A percentile compares a stretch with the other conserved stretches of the same genome.
phyloP scores from a whole-genome alignment of 306 rosid species.

The Prinsepia uniflora region DNA sequence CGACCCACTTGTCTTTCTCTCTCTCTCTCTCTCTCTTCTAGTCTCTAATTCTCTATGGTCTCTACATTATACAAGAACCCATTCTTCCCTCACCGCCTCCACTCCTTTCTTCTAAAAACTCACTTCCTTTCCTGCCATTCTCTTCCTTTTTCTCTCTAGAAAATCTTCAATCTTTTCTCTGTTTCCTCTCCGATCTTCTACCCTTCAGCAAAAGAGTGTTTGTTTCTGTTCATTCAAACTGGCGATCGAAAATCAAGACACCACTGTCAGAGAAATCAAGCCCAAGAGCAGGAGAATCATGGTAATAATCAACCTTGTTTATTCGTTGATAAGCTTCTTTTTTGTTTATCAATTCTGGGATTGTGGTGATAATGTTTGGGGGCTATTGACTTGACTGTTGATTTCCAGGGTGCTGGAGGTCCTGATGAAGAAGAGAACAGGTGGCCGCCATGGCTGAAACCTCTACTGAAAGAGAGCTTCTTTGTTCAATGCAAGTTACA shows the following conservation, averaged over 20 bases:
- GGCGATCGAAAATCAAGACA: slow-evolving; percentile 89
- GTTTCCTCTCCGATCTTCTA: not conserved
- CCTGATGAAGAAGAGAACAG: slow-evolving; percentile 79
- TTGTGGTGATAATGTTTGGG: not conserved
- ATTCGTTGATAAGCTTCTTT: not conserved
- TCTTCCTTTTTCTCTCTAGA: not conserved
- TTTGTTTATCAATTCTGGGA: not conserved
- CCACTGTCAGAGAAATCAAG: slow-evolving; percentile 78
- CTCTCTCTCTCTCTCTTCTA: slow-evolving; percentile 28
- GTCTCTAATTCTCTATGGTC: slow-evolving; percentile 31
- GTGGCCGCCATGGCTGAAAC: slow-evolving; percentile 99
- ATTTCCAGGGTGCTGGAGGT: slow-evolving; percentile 77
- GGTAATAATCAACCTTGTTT: slow-evolving; percentile 27
- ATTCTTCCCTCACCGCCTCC: slow-evolving; percentile 48
- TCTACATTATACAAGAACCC: slow-evolving; percentile 70
- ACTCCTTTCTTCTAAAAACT: slow-evolving; percentile 26
- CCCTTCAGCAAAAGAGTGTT: not conserved
- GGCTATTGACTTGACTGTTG: slow-evolving; percentile 15
- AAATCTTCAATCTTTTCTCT: not conserved
- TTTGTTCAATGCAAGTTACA: slow-evolving; percentile 92
- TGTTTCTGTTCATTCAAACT: slow-evolving; percentile 32
- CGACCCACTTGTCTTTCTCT: too few relatives aligned
- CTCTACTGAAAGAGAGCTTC: slow-evolving; percentile 72
- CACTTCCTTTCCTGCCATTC: not conserved
- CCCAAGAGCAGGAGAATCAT: slow-evolving; percentile 91